Evolutionary conservation across 169 alveolate genomes (phyloP).

Genomic region (Theileria annulata): DNA sequence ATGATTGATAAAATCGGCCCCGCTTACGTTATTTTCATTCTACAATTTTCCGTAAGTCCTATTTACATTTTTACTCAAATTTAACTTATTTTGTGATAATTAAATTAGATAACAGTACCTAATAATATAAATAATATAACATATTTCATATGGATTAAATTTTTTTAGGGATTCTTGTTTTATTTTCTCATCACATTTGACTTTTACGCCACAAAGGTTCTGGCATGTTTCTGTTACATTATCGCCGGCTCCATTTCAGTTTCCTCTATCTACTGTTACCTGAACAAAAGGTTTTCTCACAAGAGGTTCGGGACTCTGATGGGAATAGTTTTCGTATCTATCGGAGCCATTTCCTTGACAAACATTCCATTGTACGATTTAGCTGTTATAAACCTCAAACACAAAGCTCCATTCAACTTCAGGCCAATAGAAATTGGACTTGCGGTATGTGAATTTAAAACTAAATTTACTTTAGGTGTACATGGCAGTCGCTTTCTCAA

Average conservation of each 20-base stretch:
- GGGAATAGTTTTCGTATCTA: slow-evolving; percentile 19
- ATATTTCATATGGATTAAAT: background rate
- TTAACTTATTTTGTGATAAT: no score
- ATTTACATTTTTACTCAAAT: background rate
- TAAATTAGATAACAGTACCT: no score
- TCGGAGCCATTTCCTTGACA: slow-evolving; percentile 31
- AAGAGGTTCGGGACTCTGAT: slow-evolving; percentile 34
- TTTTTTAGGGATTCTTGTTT: slow-evolving; percentile 16
- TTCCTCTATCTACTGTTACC: slow-evolving; percentile 43
- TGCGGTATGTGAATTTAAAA: slow-evolving; percentile 24
- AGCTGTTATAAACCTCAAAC: background rate
- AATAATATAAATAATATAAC: no score
- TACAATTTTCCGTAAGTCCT: slow-evolving; percentile 33
- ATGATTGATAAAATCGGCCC: slow-evolving; percentile 53
- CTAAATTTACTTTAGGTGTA: slow-evolving; percentile 21
- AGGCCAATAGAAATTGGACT: slow-evolving; percentile 38
- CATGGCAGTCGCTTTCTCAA: slow-evolving; percentile 17
- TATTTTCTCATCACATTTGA: slow-evolving; percentile 27
- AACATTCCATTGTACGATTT: slow-evolving; percentile 48
- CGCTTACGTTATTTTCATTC: slow-evolving; percentile 28
- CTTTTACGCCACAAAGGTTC: slow-evolving; percentile 42
- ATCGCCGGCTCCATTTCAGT: slow-evolving; percentile 43
- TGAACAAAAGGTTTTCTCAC: slow-evolving; percentile 33
- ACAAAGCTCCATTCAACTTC: slow-evolving; percentile 30
- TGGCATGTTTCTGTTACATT: slow-evolving; percentile 47